Evolutionary conservation across 192 early-diverging fungal species (phyloP).

Genomic region (Radiomyces spectabilis): DNA sequence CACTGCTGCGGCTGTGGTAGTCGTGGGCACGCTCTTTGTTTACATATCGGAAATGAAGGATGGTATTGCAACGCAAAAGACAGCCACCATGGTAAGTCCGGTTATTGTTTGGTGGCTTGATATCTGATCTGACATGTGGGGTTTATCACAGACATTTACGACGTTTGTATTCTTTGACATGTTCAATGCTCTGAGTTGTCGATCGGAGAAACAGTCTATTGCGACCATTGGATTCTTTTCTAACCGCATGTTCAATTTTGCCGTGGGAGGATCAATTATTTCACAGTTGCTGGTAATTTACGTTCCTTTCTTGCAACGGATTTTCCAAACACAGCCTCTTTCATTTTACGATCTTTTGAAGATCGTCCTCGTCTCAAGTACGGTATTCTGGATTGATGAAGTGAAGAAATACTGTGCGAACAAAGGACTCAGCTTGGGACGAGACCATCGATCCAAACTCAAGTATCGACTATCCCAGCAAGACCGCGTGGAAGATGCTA

Average conservation of each 20-base stretch:
- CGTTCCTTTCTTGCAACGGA: conserved; percentile 79
- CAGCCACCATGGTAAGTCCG: conserved; percentile 91
- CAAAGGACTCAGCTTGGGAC: background rate
- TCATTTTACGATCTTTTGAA: conserved; percentile 63
- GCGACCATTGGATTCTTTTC: conserved; percentile 75
- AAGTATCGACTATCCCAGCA: background rate
- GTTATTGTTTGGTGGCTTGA: no score
- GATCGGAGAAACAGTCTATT: conserved; percentile 77
- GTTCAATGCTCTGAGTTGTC: conserved; percentile 90
- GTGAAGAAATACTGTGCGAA: conserved; percentile 48
- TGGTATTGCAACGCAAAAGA: conserved; percentile 59
- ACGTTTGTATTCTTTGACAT: conserved; percentile 95
- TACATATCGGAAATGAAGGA: conserved; percentile 74
- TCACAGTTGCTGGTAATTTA: conserved; percentile 88
- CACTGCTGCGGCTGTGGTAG: conserved; percentile 73
- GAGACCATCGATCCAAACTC: background rate
- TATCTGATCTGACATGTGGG: no score
- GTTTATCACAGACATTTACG: conserved; percentile 78
- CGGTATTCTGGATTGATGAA: conserved; percentile 83
- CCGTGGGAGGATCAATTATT: conserved; percentile 68
- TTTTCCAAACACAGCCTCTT: conserved; percentile 91
- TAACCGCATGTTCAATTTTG: conserved; percentile 87
- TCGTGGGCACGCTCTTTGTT: conserved; percentile 76
- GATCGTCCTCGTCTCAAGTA: conserved; percentile 60
- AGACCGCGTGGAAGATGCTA: background rate